Base-by-base conservation (phyloP, 2,329 filamentous ascomycete genomes). In the Pyrenophora teres region DNA sequence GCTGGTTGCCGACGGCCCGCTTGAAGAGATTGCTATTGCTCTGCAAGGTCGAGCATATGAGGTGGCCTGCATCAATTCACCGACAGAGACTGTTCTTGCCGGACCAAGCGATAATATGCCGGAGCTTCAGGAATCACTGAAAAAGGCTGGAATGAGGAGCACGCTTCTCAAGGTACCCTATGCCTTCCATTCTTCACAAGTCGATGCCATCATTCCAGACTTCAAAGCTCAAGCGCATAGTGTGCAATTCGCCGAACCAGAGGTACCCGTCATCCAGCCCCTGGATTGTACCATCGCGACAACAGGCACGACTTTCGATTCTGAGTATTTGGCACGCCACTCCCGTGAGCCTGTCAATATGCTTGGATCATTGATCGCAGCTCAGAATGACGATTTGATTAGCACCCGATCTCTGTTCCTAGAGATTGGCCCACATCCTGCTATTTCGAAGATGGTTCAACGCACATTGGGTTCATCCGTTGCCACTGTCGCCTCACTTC, bases 271-370 rank as follows among this genome's bases (percentile, higher is more conserved):
- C 18, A 72, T 80, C 13, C 80, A 77, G 1, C 73, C 78, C 12
- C 64, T 79, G 1, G 65, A 79, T 12, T 73, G 74, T 9, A 68
- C 76, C 33, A 71, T 78, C 4, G 60, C 80, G 19, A 40, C 38
- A 13, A 69, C 74, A 13, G 15, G 15, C 15, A 15, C 15, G 15
- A 15, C 15, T 15, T 15, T 15, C 15, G 59, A 54, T 6, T 62
- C 78, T 23, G 21, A 23, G 33, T 61, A 56, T 37, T 16, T 64
- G 2, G 39, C 50, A 18, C 19, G 60, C 4, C 54, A 65, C 7
- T 70, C 61, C 54, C 75, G 79, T 2, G 74, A 80, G 48, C 73
- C 78, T 5, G 62, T 64, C 0, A 68, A 81, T 16, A 77, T 77
- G 50, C 69, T 75, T 0, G 73, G 69, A 32, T 77, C 80, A 68